A percentile compares a stretch with the other conserved stretches of the same genome.
These are phyloP conservation scores for Aspergillus alliaceus DNA, from an alignment of 2,329 filamentous ascomycete species.

Conservation along the genomic window DNA sequence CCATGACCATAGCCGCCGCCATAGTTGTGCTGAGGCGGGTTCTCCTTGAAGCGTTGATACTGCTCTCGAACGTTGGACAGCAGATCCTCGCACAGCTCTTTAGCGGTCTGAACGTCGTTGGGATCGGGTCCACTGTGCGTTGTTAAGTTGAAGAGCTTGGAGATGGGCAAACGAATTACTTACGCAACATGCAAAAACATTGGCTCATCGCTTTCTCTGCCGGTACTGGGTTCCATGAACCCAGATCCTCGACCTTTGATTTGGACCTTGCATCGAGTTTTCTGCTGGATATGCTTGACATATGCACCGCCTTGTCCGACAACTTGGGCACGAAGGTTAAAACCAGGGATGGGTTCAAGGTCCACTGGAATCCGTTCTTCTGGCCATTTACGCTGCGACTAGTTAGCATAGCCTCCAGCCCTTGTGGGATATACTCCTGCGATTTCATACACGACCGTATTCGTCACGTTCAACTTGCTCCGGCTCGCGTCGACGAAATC, in stretches of 20 bases:
- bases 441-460: conserved; percentile 71
- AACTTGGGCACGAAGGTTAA: conserved; percentile 94
- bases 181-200: conserved; percentile 97
- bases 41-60: conserved; percentile 87
- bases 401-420: conserved; percentile 17
- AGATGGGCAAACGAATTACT: conserved; percentile 12
- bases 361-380: conserved; percentile 91
- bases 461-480: conserved; percentile 86
- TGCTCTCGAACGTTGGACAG: conserved; percentile 82
- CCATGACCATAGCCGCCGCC: conserved; percentile 61
- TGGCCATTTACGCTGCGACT: conserved; percentile 87
- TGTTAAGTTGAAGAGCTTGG: conserved; percentile 31
- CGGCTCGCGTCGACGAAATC: conserved; percentile 79
- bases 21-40: conserved; percentile 67
- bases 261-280: conserved; percentile 92
- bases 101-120: conserved; percentile 80
- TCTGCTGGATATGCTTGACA: conserved; percentile 96
- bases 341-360: conserved; percentile 87
- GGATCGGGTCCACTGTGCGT: conserved; percentile 74
- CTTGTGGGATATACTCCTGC: neutral
- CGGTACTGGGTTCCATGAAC: conserved; percentile 87
- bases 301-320: conserved; percentile 93
- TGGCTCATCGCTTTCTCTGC: conserved; percentile 85
- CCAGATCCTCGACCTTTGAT: conserved; percentile 97
- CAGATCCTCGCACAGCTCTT: conserved; percentile 84